Evolutionary conservation across 164 flowering plant species (phyloP).

Genomic region (Dillenia turbinata): DNA sequence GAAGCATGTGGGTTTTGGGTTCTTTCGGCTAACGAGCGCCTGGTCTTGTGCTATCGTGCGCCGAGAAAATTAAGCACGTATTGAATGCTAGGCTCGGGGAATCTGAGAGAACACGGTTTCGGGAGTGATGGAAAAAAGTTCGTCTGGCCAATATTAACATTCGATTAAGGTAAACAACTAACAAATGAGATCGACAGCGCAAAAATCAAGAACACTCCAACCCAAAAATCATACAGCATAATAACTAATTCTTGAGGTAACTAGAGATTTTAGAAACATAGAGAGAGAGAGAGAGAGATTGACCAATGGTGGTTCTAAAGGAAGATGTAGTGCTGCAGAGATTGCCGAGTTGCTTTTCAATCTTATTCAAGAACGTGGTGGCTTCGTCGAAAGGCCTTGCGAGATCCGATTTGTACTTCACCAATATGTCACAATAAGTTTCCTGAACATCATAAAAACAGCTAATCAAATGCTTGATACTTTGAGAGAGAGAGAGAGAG

Average conservation of each 20-base stretch:
- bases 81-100: too few species aligned
- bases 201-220: slow-evolving; percentile 15
- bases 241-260: background rate
- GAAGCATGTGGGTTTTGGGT: too few species aligned
- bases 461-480: too few species aligned
- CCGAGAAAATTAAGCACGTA: background rate
- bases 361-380: slow-evolving; percentile 46
- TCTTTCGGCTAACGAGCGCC: background rate
- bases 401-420: slow-evolving; percentile 61
- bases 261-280: too few species aligned
- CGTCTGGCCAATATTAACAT: too few species aligned
- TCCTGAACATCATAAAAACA: slow-evolving; percentile 23
- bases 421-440: slow-evolving; percentile 50
- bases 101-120: too few species aligned
- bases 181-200: too few species aligned
- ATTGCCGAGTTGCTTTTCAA: slow-evolving; percentile 49
- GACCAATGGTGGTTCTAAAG: too few species aligned
- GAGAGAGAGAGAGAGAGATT: too few species aligned
- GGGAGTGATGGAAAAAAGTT: background rate
- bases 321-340: slow-evolving; percentile 26
- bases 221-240: slow-evolving; percentile 1
- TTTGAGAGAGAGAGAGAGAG: slow-evolving; percentile 2
- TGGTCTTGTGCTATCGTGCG: slow-evolving; percentile 1
- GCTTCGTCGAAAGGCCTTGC: slow-evolving; percentile 57
- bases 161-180: too few species aligned